Evolutionary conservation across 805 yeast genomes (phyloP).

Genomic region (Schizosaccharomyces cryophilus): DNA sequence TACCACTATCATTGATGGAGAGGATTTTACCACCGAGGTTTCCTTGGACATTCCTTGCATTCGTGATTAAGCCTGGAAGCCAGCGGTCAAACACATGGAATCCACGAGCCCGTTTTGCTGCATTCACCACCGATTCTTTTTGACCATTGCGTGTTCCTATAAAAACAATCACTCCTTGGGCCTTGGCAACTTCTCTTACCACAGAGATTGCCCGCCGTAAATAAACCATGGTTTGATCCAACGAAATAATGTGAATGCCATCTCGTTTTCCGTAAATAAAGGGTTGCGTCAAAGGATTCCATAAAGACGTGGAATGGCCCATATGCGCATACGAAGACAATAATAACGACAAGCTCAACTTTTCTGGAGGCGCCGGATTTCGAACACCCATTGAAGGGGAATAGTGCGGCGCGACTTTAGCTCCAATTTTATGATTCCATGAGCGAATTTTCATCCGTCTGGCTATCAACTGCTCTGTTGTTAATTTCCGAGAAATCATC

Average conservation of each 20-base stretch:
- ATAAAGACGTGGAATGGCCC: constrained; percentile 65
- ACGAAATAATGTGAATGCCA: constrained; percentile 75
- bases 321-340: constrained; percentile 85
- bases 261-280: constrained; percentile 70
- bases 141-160: constrained; percentile 71
- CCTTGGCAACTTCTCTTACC: constrained; percentile 55
- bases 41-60: constrained; percentile 39
- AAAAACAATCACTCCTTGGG: constrained; percentile 65
- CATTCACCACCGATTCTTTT: constrained; percentile 45
- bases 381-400: neutral
- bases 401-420: neutral
- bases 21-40: neutral
- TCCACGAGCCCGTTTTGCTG: constrained; percentile 56
- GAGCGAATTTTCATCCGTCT: neutral
- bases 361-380: constrained; percentile 16
- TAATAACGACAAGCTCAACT: constrained; percentile 42
- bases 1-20: neutral
- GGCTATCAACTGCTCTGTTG: neutral
- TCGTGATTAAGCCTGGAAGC: constrained; percentile 89
- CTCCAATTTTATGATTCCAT: neutral
- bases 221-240: constrained; percentile 54
- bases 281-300: constrained; percentile 21
- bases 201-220: constrained; percentile 67
- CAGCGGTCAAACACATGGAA: constrained; percentile 65
- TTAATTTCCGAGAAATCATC: neutral